These are phyloP conservation scores for Suhomyces emberorum DNA, from an alignment of 805 yeast genomes.

Conservation along the genomic window DNA sequence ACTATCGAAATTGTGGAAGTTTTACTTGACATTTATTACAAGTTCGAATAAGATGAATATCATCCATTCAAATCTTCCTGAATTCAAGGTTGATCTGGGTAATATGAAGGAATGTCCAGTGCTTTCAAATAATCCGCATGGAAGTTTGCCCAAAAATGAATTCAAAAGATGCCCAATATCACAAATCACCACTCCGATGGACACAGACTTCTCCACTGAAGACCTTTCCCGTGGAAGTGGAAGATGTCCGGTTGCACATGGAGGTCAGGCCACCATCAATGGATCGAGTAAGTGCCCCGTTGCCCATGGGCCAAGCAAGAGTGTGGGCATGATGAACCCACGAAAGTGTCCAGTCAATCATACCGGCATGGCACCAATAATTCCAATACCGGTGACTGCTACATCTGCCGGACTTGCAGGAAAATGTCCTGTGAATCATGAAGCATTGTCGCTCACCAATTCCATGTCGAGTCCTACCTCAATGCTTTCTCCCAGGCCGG, in stretches of 20 bases:
- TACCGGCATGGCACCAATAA: not conserved
- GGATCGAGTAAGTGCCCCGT: not conserved
- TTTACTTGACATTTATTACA: constrained; percentile 35
- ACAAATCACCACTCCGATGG: constrained; percentile 21
- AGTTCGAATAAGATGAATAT: constrained; percentile 26
- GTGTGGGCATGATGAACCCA: constrained; percentile 1
- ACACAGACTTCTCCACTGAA: constrained; percentile 6
- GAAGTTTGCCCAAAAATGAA: constrained; percentile 2
- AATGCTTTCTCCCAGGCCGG: not conserved
- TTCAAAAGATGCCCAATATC: constrained; percentile 23
- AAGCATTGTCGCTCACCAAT: not conserved
- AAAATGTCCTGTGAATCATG: constrained; percentile 11
- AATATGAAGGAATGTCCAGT: constrained; percentile 17
- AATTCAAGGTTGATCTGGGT: constrained; percentile 12
- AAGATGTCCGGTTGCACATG: constrained; percentile 9
- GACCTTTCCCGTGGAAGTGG: not conserved
- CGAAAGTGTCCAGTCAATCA: constrained; percentile 11
- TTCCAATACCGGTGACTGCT: not conserved
- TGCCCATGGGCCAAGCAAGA: not conserved
- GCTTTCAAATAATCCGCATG: constrained; percentile 3
- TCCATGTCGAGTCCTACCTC: constrained; percentile 1
- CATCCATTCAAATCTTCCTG: constrained; percentile 28
- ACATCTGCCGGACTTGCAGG: not conserved
- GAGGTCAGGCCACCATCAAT: not conserved
- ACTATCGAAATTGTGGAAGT: constrained; percentile 35